Evolutionary conservation across 2,329 filamentous ascomycete species (phyloP), one percentile per base, ranked within the genome.

Genomic region (Didymella arachidicola): DNA sequence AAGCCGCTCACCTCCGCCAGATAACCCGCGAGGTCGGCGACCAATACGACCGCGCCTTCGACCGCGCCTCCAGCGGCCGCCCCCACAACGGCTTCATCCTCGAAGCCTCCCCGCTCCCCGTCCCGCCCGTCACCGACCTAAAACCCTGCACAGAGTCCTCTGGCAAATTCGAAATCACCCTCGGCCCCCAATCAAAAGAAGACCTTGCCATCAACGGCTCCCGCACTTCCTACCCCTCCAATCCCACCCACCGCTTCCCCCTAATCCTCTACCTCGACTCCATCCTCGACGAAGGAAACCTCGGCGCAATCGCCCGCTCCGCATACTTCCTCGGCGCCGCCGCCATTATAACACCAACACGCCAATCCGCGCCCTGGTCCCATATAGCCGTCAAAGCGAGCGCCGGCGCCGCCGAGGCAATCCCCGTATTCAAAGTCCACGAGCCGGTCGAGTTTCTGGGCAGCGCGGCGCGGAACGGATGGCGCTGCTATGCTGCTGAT

Each of bases 61-160:
- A 96, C 77, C 93, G 91, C 77, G 91, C 96, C 86, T 91, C 90
- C 64, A 85, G 83, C 55, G 88, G 89, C 1, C 85, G 95, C 39
- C 92, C 94, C 32, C 94, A 99, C 78, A 97, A 98, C 72, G 93
- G 94, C 45, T 89, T 89, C 67, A 83, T 98, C 16, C 84, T 99
- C 3, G 95, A 99, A 78, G 87, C 90, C 14, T 97, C 93, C 0
- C 91, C 91, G 1, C 78, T 98, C 1, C 92, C 93, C 0, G 87
- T 89, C 64, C 79, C 87, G 2, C 92, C 90, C 0, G 80, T 94
- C 42, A 82, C 79, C 29, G 79, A 83, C 16, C 79, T 96, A 4
- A 82, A 83, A 0, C 61, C 76, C 2, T 73, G 87, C 4, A 78
- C 79, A 1, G 74, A 83, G 2, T 78, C 80, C 27, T 43, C 63